Base-by-base conservation (phyloP, 108 stramenopile genomes). In the Cyclotella kingstonii region DNA sequence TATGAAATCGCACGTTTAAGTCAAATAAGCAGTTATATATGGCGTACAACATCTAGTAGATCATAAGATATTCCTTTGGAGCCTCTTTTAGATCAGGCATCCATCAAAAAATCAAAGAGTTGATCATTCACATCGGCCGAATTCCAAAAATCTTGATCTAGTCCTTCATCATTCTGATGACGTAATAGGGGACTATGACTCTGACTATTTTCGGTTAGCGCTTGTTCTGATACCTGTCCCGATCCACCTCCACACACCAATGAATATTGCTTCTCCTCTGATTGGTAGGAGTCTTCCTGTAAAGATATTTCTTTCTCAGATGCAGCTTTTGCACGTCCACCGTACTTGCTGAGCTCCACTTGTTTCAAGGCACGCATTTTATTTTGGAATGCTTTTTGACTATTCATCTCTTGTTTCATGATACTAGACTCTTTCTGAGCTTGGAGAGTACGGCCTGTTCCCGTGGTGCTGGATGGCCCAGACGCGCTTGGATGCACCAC, bases 341-440 rank as follows among this genome's bases (percentile, higher is more conserved):
- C 57, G 39, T 76, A 81, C 51, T 92, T 92, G 48, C 73, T 80
- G 48, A 89, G 38, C 54, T 92, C 87, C 30, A 84, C 82, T 57
- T 89, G 83, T 62, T 87, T 92, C 69, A 92, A 54, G 10, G 75
- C 82, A 33, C 91, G 70, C 84, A 92, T 89, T 60, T 92, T 87
- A 57, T 79, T 85, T 43, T 89, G 91, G 36, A 93, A 81, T 2
- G 66, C 82, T 81, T 82, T 87, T 62, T 89, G 87, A 28, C 64
- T 77, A 27, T 85, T 66, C 91, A 93, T 93, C 36, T 93, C 87
- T 52, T 84, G 85, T 45, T 89, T 87, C 91, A 93, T 93, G 52
- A 82, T 66, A 23, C 59, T 85, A 30, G 69, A 85, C 41, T 84
- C 85, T 63, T 93, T 86, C 25, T 77, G 68, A 18, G 67, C 75